Conservation (phyloP, 2,329 filamentous ascomycete species). For the Sporothrix protearum region DNA sequence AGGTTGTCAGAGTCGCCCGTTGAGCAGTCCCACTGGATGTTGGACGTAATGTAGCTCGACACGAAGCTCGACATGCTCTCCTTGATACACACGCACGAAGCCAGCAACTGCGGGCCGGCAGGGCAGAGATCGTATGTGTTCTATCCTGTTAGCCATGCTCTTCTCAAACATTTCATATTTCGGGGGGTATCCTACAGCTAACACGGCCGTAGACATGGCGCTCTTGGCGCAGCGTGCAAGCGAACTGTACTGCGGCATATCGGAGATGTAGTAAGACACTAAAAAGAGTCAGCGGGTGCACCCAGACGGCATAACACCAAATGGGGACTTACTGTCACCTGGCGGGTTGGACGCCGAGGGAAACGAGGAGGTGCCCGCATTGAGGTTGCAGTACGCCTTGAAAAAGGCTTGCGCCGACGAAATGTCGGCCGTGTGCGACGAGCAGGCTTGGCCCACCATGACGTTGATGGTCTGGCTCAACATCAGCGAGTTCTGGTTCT, state of each 20-base stretch:
- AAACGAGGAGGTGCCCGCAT: slow-evolving; percentile 48
- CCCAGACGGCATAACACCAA: background rate
- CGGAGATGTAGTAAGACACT: slow-evolving; percentile 56
- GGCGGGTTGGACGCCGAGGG: slow-evolving; percentile 46
- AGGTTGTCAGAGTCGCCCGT: slow-evolving; percentile 45
- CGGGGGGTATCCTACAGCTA: slow-evolving; percentile 36
- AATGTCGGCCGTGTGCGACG: slow-evolving; percentile 46
- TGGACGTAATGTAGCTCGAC: slow-evolving; percentile 43
- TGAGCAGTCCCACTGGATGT: slow-evolving; percentile 45
- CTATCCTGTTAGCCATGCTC: slow-evolving; percentile 29
- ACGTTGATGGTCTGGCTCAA: slow-evolving; percentile 44
- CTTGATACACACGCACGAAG: slow-evolving; percentile 53
- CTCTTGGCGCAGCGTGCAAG: slow-evolving; percentile 45
- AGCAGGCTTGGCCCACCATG: slow-evolving; percentile 45
- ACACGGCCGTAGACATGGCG: slow-evolving; percentile 43
- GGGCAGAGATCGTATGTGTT: slow-evolving; percentile 44
- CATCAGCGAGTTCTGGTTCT: slow-evolving; percentile 46
- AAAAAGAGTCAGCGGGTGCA: background rate
- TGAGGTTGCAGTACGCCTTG: slow-evolving; percentile 50
- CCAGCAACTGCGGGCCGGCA: slow-evolving; percentile 46
- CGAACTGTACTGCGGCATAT: slow-evolving; percentile 44
- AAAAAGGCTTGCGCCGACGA: slow-evolving; percentile 50
- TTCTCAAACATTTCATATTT: background rate
- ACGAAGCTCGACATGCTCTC: slow-evolving; percentile 44
- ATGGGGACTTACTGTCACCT: slow-evolving; percentile 46